phyloP scores from a whole-genome alignment of 1,284 basidiomycete species.

The Ustilago trichophora region DNA sequence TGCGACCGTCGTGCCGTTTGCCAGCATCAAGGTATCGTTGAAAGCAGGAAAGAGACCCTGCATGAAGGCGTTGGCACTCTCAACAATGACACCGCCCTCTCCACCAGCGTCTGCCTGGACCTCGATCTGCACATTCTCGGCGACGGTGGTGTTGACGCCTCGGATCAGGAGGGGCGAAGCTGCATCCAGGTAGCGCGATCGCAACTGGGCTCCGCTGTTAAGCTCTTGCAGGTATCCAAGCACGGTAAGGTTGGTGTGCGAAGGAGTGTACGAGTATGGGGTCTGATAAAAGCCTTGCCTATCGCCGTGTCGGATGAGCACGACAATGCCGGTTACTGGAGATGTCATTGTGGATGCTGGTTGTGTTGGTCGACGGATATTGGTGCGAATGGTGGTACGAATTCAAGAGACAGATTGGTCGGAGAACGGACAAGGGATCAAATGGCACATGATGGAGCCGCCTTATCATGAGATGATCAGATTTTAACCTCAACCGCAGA shows the following conservation, averaged over 20 bases:
- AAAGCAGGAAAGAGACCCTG: constrained; percentile 61
- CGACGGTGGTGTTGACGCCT: constrained; percentile 69
- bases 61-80: constrained; percentile 71
- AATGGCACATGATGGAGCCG: too few relatives aligned
- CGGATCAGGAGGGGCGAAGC: constrained; percentile 71
- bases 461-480: background rate
- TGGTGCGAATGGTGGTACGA: too few relatives aligned
- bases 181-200: constrained; percentile 75
- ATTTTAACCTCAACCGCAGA: background rate
- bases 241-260: constrained; percentile 80
- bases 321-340: constrained; percentile 76
- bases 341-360: constrained; percentile 13
- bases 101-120: constrained; percentile 72
- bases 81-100: constrained; percentile 83
- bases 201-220: constrained; percentile 76
- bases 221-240: constrained; percentile 79
- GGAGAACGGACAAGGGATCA: too few relatives aligned
- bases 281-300: constrained; percentile 69
- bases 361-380: too few relatives aligned
- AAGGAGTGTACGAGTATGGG: constrained; percentile 71
- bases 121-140: constrained; percentile 43
- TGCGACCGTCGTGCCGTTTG: constrained; percentile 77
- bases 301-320: constrained; percentile 85
- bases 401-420: too few relatives aligned
- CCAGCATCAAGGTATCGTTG: constrained; percentile 65